Conservation (phyloP, 2,329 filamentous ascomycete genomes). For the Boeremia lycopersici region DNA sequence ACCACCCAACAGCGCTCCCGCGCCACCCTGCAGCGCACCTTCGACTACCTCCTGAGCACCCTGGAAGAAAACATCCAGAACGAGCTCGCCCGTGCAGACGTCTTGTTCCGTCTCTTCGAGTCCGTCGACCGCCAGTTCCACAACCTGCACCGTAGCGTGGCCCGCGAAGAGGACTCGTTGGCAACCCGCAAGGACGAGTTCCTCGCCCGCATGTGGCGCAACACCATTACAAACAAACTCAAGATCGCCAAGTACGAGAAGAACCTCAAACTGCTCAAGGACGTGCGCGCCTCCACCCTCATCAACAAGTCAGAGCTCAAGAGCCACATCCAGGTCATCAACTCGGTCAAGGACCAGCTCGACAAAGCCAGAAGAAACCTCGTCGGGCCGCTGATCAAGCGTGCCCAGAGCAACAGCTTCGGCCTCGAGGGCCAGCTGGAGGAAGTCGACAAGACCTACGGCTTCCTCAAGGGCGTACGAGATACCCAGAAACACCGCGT, state of each 20-base stretch:
- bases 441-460: conserved; percentile 79
- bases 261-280: conserved; percentile 79
- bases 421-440: conserved; percentile 84
- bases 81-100: conserved; percentile 79
- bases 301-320: conserved; percentile 86
- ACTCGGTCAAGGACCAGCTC: conserved; percentile 83
- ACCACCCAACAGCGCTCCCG: conserved; percentile 82
- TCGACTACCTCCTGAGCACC: conserved; percentile 83
- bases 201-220: conserved; percentile 83
- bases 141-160: conserved; percentile 83
- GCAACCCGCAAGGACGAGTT: conserved; percentile 81
- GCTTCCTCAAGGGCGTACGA: conserved; percentile 75
- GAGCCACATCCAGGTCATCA: conserved; percentile 82
- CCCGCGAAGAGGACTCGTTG: conserved; percentile 80
- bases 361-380: conserved; percentile 84
- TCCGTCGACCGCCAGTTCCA: conserved; percentile 88
- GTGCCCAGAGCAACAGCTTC: conserved; percentile 69
- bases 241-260: conserved; percentile 89
- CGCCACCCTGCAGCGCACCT: conserved; percentile 81
- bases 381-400: conserved; percentile 80
- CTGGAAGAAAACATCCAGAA: conserved; percentile 88
- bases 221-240: conserved; percentile 76
- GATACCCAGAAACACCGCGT: conserved; percentile 82
- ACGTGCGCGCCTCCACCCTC: conserved; percentile 81
- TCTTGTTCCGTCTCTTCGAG: conserved; percentile 88